Percentiles rank a stretch among this genome's conserved stretches.
Conservation (phyloP, 169 alveolate species). For the Besnoitia besnoiti region DNA sequence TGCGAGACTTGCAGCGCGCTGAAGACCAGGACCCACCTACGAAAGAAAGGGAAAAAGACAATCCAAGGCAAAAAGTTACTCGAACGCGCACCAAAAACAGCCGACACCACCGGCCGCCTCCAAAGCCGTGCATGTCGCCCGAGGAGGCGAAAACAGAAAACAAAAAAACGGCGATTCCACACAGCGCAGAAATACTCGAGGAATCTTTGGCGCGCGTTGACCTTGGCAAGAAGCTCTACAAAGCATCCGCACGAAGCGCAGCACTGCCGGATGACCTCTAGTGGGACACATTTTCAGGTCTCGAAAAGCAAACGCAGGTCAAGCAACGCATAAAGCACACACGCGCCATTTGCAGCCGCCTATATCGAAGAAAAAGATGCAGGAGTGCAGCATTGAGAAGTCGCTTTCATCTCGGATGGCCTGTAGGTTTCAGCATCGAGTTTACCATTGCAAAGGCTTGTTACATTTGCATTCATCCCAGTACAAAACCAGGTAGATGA, state of each 20-base stretch:
- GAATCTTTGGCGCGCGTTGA: too few relatives aligned
- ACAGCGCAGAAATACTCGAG: too few relatives aligned
- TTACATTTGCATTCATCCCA: slow-evolving; percentile 53
- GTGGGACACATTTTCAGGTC: too few relatives aligned
- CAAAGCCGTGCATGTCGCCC: background rate
- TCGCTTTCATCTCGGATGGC: background rate
- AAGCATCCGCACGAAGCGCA: too few relatives aligned
- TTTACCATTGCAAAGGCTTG: slow-evolving; percentile 48
- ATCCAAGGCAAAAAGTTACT: background rate
- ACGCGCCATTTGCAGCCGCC: background rate
- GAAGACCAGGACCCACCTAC: slow-evolving; percentile 45
- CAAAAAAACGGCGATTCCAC: too few relatives aligned
- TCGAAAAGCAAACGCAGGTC: too few relatives aligned
- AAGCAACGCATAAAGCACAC: too few relatives aligned
- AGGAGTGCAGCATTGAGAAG: background rate
- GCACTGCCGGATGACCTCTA: too few relatives aligned
- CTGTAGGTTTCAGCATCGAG: background rate
- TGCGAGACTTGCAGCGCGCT: slow-evolving; percentile 49
- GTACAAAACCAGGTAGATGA: background rate
- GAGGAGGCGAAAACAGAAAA: too few relatives aligned
- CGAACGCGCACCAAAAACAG: background rate
- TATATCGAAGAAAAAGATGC: background rate
- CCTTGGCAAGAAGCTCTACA: too few relatives aligned
- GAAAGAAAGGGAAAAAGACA: background rate
- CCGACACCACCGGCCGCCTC: background rate